Percentiles rank a stretch among this genome's conserved stretches.
phyloP scores from a whole-genome alignment of 495 filamentous ascomycete genomes.

The Aspergillus hancockii region DNA sequence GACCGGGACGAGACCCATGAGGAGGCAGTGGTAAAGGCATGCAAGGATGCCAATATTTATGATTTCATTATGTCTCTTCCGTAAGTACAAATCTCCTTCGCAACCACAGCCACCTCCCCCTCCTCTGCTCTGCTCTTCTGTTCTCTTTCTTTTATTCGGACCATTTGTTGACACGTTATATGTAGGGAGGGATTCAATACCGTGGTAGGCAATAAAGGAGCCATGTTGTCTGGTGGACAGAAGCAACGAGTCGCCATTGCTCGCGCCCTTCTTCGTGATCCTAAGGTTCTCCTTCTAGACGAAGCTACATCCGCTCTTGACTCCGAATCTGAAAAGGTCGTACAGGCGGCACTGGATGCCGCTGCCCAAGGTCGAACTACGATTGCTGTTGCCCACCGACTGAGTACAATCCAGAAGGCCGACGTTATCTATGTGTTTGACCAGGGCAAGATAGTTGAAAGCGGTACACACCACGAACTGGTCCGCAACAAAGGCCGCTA shows the following conservation, averaged over 20 bases:
- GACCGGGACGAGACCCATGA: slow-evolving; percentile 65
- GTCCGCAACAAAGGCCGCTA: slow-evolving; percentile 69
- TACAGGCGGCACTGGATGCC: slow-evolving; percentile 76
- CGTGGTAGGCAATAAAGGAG: slow-evolving; percentile 73
- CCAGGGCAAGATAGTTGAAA: slow-evolving; percentile 70
- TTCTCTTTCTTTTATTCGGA: neutral
- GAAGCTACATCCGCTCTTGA: slow-evolving; percentile 84
- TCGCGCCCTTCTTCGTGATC: slow-evolving; percentile 69
- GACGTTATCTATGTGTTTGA: slow-evolving; percentile 86
- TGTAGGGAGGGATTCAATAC: slow-evolving; percentile 71
- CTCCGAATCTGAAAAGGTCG: slow-evolving; percentile 78
- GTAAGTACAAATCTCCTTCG: slow-evolving; percentile 28
- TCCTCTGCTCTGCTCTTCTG: neutral
- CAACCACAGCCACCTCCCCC: neutral
- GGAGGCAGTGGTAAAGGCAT: slow-evolving; percentile 69
- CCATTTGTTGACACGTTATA: slow-evolving; percentile 28
- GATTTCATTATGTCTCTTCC: slow-evolving; percentile 81
- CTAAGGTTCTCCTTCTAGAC: slow-evolving; percentile 73
- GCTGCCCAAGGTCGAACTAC: slow-evolving; percentile 76
- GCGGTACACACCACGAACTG: slow-evolving; percentile 69
- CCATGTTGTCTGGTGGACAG: slow-evolving; percentile 79
- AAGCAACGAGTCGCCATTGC: slow-evolving; percentile 82
- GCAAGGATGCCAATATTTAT: slow-evolving; percentile 88
- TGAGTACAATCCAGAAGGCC: slow-evolving; percentile 80
- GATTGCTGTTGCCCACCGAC: slow-evolving; percentile 75